Evolutionary conservation across 1,284 basidiomycete genomes (phyloP), one percentile per base, ranked within the genome.

Genomic region (Phellopilus nigrolimitatus): DNA sequence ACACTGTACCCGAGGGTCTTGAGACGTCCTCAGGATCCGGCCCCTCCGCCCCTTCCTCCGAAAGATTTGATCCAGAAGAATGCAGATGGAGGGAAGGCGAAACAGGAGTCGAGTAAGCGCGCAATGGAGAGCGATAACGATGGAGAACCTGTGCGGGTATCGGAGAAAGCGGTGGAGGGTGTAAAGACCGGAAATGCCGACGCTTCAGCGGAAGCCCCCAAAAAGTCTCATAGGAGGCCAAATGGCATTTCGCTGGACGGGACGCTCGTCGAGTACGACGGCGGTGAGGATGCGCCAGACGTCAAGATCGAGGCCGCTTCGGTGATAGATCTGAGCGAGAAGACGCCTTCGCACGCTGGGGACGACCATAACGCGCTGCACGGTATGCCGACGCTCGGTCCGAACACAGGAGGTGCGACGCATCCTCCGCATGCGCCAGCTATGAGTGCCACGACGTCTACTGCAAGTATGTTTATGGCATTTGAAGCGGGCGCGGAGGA

Each of bases 401-500:
- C 15, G 15, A 24, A 21, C 12, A 1, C 45, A 13, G 22, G n/a
- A n/a, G n/a, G n/a, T n/a, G n/a, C n/a, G n/a, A n/a, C n/a, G n/a
- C n/a, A n/a, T n/a, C n/a, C n/a, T n/a, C n/a, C n/a, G n/a, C n/a
- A n/a, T n/a, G 21, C 12, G 12, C 21, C 40, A 25, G 10, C 28
- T 9, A 12, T 9, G 21, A 27, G n/a, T 40, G 19, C 47, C 2
- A 7, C 40, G 33, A 36, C n/a, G 4, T 10, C 49, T 4, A 19
- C 41, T 17, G 15, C 8, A 12, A 3, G 28, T n/a, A 1, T 2
- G 5, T 31, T 36, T 4, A 9, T 19, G 5, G 36, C 25, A 10
- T 5, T 53, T 19, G 53, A 54, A 25, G 24, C 8, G 15, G 30
- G 60, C 34, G 46, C 47, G 7, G 53, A 62, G 25, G 40, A 53